Conservation (phyloP, 2,329 filamentous ascomycete species). For the Arthrobotrys musiformis region DNA sequence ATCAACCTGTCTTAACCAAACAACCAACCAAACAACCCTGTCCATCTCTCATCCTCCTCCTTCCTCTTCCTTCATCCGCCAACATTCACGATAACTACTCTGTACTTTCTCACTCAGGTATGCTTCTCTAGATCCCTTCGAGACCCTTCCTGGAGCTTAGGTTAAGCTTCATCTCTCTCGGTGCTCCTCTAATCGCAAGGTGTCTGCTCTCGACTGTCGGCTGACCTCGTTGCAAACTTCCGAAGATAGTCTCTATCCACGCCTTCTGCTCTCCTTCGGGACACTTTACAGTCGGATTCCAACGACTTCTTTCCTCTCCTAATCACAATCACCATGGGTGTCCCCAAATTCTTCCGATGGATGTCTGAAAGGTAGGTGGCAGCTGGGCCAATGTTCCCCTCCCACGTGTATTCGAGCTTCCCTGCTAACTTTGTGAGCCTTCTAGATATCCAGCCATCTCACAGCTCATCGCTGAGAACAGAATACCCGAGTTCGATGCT, state of each 20-base stretch:
- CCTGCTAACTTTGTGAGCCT: background rate
- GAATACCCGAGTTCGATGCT: slow-evolving; percentile 98
- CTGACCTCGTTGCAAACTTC: slow-evolving; percentile 52
- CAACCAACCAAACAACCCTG: background rate
- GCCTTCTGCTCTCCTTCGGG: slow-evolving; percentile 7
- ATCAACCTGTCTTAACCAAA: background rate
- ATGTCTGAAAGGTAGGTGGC: slow-evolving; percentile 80
- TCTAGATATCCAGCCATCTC: slow-evolving; percentile 88
- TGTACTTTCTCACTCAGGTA: slow-evolving; percentile 27
- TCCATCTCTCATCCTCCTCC: slow-evolving; percentile 19
- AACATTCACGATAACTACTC: slow-evolving; percentile 54
- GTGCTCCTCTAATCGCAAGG: background rate
- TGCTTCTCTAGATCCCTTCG: background rate
- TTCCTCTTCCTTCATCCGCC: slow-evolving; percentile 26
- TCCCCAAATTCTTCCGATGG: slow-evolving; percentile 97
- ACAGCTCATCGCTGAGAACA: slow-evolving; percentile 96
- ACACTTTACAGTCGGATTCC: slow-evolving; percentile 31
- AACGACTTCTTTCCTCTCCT: slow-evolving; percentile 26
- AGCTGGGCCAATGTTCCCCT: background rate
- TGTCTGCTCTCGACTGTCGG: slow-evolving; percentile 22
- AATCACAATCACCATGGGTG: slow-evolving; percentile 69
- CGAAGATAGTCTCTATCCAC: slow-evolving; percentile 35
- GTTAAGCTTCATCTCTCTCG: background rate
- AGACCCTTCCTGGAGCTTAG: background rate
- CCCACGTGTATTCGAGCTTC: background rate